A percentile compares a stretch with the other conserved stretches of the same genome.
These are phyloP conservation scores for Diplodia corticola DNA, from an alignment of 2,329 filamentous ascomycete genomes.

Conservation along the genomic window DNA sequence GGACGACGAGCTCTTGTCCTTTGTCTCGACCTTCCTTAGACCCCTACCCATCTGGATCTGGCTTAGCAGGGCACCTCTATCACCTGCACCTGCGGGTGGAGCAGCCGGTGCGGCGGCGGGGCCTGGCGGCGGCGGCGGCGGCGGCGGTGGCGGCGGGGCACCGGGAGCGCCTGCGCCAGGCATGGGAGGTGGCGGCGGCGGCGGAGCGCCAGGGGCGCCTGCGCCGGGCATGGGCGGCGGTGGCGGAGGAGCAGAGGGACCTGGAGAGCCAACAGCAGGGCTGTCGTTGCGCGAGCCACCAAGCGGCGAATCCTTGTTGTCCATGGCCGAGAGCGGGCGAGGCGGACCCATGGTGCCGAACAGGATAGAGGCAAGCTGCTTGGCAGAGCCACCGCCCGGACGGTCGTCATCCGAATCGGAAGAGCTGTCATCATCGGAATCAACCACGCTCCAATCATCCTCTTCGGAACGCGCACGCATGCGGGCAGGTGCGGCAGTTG, in stretches of 20 bases:
- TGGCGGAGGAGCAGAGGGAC: slow-evolving; percentile 47
- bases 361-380: slow-evolving; percentile 88
- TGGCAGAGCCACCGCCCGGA: slow-evolving; percentile 78
- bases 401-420: slow-evolving; percentile 74
- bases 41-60: slow-evolving; percentile 79
- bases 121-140: slow-evolving; percentile 31
- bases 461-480: slow-evolving; percentile 58
- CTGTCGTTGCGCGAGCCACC: slow-evolving; percentile 42
- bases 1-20: slow-evolving; percentile 74
- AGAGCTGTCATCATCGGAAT: slow-evolving; percentile 71
- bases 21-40: slow-evolving; percentile 85
- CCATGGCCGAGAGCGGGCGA: slow-evolving; percentile 79
- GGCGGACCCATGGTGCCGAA: slow-evolving; percentile 98
- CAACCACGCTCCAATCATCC: slow-evolving; percentile 80
- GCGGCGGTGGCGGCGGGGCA: slow-evolving; percentile 39
- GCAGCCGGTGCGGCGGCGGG: slow-evolving; percentile 53
- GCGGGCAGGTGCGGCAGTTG: slow-evolving; percentile 51
- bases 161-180: slow-evolving; percentile 31
- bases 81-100: slow-evolving; percentile 33
- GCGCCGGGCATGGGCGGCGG: slow-evolving; percentile 38
- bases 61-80: slow-evolving; percentile 66
- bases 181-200: slow-evolving; percentile 51
- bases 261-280: slow-evolving; percentile 43
- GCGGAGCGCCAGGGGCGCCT: slow-evolving; percentile 39
- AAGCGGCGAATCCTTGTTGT: slow-evolving; percentile 60